Base-by-base conservation (phyloP, 1,139 yeast genomes). In the Taphrina wiesneri region DNA sequence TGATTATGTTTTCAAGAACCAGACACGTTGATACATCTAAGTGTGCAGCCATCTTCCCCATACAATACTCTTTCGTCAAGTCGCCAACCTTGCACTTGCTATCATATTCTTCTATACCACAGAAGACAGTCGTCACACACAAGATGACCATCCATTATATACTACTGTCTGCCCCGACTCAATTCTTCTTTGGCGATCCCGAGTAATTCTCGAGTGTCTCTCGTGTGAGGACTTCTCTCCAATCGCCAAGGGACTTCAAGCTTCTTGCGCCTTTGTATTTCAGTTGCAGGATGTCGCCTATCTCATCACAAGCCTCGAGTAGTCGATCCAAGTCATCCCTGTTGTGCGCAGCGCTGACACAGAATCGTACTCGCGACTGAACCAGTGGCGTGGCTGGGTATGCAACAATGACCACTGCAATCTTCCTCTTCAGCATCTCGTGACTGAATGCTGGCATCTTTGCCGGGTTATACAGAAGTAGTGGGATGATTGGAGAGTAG, bases 301-400 rank as follows among this genome's bases (percentile, higher is more conserved):
- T 82, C 72, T 87, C 91, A 73, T 86, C 85, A 73, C 89, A 83
- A 72, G 84, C 87, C 63, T 83, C 81, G 71, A 93, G 82, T 52
- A 92, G 83, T 71, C 85, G 83, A 77, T 93, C 99, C 74, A 93
- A 84, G 76, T 93, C 99, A 73, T 88, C 95, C 77, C 93, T 93
- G 32, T 96, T 93, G 73, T 95, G 82, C 0, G 98, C 90, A 0
- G 98, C 82, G 68, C 96, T 88, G 71, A 95, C 88, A 80, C 99
- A 93, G 73, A 93, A 84, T 76, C 99, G 85, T 28, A 90, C 92
- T 78, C 99, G 85, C 11, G 96, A 90, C 64, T 92, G 85, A 43
- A 90, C 86, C 71, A 93, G 82, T 34, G 97, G 97, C 0, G 99
- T 92, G 0, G 99, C 99, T 9, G 99, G 99, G 75, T 93, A 93